A percentile compares a stretch with the other conserved stretches of the same genome.
Evolutionary conservation across 768 basidiomycete genomes (phyloP).

Genomic region (Dendrothele bispora): DNA sequence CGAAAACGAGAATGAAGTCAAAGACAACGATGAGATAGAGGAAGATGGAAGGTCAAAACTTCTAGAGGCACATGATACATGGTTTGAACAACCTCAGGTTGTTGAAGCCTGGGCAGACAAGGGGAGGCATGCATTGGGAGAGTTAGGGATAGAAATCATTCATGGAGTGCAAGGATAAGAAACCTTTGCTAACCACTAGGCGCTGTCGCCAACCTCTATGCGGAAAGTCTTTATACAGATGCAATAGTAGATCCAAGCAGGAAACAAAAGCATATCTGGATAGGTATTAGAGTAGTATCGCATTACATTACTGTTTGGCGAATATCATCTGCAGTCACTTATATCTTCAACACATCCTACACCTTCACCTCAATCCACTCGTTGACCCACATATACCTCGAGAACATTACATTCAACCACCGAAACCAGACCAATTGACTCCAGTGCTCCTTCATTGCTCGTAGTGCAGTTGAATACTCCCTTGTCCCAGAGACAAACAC

Average conservation of each 20-base stretch:
- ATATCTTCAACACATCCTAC: neutral
- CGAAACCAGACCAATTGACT: constrained; percentile 90
- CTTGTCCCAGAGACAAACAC: constrained; percentile 57
- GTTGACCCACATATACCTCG: constrained; percentile 92
- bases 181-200: too few species aligned
- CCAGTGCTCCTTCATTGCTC: constrained; percentile 71
- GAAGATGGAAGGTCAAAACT: neutral
- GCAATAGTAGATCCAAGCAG: too few species aligned
- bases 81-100: constrained; percentile 2
- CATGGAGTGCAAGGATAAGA: neutral
- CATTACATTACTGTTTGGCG: too few species aligned
- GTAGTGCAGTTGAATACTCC: constrained; percentile 56
- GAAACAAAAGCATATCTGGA: too few species aligned
- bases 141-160: neutral
- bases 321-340: too few species aligned
- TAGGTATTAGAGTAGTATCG: too few species aligned
- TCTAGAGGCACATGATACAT: neutral
- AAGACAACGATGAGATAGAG: too few species aligned
- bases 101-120: constrained; percentile 1
- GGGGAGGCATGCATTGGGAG: neutral
- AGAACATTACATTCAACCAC: constrained; percentile 78
- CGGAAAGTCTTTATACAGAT: too few species aligned
- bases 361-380: constrained; percentile 67
- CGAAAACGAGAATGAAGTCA: too few species aligned
- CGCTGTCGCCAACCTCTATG: too few species aligned